A percentile compares a stretch with the other conserved stretches of the same genome.
Evolutionary conservation across 1,284 basidiomycete species (phyloP).

Genomic region (Schizopora paradoxa): DNA sequence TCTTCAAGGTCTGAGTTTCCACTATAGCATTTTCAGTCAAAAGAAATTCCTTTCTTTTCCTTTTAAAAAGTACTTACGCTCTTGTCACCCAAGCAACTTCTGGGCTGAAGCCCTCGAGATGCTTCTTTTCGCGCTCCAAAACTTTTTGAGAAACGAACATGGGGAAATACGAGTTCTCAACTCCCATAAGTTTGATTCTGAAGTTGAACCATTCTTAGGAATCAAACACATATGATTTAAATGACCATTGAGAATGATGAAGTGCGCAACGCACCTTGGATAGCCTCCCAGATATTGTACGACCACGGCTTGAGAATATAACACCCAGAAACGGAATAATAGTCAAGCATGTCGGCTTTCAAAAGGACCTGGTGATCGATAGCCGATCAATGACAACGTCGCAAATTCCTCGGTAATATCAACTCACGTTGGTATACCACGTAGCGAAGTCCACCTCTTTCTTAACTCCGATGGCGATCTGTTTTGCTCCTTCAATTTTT

Average conservation of each 20-base stretch:
- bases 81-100: constrained; percentile 99
- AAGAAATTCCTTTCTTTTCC: too few species aligned
- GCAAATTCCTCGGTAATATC: constrained; percentile 1
- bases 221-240: constrained; percentile 9
- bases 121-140: constrained; percentile 95
- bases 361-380: constrained; percentile 68
- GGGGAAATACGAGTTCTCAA: constrained; percentile 98
- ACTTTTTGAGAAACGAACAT: constrained; percentile 96
- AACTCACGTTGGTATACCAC: constrained; percentile 88
- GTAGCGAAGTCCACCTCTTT: constrained; percentile 91
- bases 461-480: constrained; percentile 91
- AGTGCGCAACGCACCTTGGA: constrained; percentile 62
- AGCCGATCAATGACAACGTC: constrained; percentile 5
- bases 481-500: constrained; percentile 82
- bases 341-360: constrained; percentile 99
- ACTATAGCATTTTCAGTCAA: too few species aligned
- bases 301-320: constrained; percentile 99
- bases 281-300: constrained; percentile 94
- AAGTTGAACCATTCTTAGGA: constrained; percentile 86
- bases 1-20: constrained; percentile 94
- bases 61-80: too few species aligned
- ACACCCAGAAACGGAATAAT: constrained; percentile 98
- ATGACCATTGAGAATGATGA: background rate
- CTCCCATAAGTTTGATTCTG: constrained; percentile 90
- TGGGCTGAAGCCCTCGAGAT: constrained; percentile 99